Base-by-base conservation (phyloP, 495 filamentous ascomycete species). In the Diplogelasinospora grovesii region DNA sequence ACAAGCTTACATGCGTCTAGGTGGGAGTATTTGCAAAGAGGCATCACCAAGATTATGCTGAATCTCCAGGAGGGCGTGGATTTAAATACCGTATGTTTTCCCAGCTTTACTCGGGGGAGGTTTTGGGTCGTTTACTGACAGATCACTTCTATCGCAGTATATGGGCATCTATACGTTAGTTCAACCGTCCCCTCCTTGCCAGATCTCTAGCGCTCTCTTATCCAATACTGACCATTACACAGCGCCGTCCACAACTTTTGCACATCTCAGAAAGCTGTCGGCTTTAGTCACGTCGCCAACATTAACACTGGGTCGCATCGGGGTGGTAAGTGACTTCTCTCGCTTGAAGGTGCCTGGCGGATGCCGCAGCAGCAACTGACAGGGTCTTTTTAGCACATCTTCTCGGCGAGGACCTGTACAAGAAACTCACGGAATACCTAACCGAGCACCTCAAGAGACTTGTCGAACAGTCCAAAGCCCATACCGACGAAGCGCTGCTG, bases 221-320 rank as follows among this genome's bases (percentile, higher is more conserved):
- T 25, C 15, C 18, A 20, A 9, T 0, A 18, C 50, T 71, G 53
- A 64, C 45, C 36, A 8, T 43, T 7, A 30, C 18, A 45, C 48
- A 92, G 86, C 19, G 88, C 90, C 39, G 89, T 99, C 20, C 93
- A 99, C 61, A 95, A 99, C 69, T 99, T 99, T 59, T 99, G 92
- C 65, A 97, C 93, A 39, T 95, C 93, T 21, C 93, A 95, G 58
- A 97, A 96, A 62, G 89, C 87, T 2, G 81, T 89, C 22, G 63
- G 61, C 7, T 50, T 69, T 13, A 49, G 33, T 16, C 25, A 32
- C 6, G 6, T 61, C 53, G 49, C 54, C 2, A 61, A 50, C n/a
- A 45, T 46, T 18, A 57, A 60, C 47, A 61, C 66, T 36, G 73
- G 60, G 13, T 71, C 79, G 35, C 85, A 92, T 63, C 75, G 89